A percentile compares a stretch with the other conserved stretches of the same genome.
phyloP scores from a whole-genome alignment of 2,329 filamentous ascomycete species.

The Penicillium sp. region DNA sequence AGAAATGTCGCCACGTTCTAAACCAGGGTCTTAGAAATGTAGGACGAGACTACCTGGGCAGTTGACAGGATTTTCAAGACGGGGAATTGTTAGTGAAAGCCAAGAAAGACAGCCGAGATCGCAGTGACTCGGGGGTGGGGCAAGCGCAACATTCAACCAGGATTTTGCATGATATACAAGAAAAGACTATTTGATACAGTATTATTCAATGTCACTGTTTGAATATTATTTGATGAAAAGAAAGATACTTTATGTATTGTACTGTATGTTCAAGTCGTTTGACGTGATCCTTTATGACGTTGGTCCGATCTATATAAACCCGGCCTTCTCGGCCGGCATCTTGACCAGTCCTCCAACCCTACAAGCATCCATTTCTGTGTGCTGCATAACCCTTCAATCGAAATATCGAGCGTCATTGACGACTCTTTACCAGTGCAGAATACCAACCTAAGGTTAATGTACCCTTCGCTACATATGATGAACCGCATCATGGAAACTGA shows the following conservation, averaged over 20 bases:
- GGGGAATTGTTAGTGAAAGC: not conserved
- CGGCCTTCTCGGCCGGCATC: not conserved
- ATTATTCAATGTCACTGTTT: not conserved
- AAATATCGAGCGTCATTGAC: constrained; percentile 8
- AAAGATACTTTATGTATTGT: not conserved
- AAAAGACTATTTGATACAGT: not conserved
- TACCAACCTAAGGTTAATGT: constrained; percentile 42
- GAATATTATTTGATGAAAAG: not conserved
- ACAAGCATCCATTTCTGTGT: not conserved
- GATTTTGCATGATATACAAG: constrained; percentile 17
- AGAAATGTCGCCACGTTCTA: not conserved
- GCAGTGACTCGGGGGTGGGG: constrained; percentile 21
- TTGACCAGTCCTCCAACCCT: not conserved
- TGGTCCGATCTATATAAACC: not conserved
- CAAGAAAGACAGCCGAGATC: not conserved
- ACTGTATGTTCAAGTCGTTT: not conserved
- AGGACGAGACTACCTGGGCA: too few relatives aligned
- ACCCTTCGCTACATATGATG: constrained; percentile 34
- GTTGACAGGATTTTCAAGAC: not conserved
- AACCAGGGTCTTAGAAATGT: too few relatives aligned
- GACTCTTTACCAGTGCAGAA: constrained; percentile 23
- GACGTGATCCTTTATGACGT: not conserved
- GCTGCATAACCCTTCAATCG: not conserved
- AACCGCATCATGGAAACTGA: constrained; percentile 34
- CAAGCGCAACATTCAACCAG: constrained; percentile 30